Evolutionary conservation across 257 asterid species (phyloP).

Genomic region (Knoxia roxburghii): DNA sequence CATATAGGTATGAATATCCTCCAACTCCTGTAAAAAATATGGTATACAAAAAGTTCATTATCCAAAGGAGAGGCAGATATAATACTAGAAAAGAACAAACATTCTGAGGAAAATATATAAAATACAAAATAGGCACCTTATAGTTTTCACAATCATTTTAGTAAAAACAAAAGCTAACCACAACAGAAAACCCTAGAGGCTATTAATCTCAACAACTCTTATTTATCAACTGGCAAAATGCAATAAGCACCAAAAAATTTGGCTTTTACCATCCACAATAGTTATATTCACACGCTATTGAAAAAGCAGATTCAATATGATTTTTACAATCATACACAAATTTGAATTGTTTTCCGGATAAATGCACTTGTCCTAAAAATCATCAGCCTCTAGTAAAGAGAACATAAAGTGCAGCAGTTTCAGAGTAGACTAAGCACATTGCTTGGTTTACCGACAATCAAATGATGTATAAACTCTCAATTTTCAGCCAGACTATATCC

Average conservation of each 20-base stretch:
- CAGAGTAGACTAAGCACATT: too few species aligned
- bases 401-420: too few species aligned
- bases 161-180: neutral
- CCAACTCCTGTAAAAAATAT: slow-evolving; percentile 67
- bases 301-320: too few species aligned
- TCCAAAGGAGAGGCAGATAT: neutral
- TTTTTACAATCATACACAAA: too few species aligned
- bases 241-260: too few species aligned
- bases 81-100: neutral
- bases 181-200: neutral
- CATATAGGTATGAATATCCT: slow-evolving; percentile 72
- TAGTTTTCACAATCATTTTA: neutral
- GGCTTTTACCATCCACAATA: neutral
- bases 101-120: neutral
- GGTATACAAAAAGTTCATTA: neutral
- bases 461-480: too few species aligned
- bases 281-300: too few species aligned
- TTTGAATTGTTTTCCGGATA: too few species aligned
- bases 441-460: too few species aligned
- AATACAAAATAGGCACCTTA: neutral
- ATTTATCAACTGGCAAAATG: neutral
- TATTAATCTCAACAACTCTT: neutral
- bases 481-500: too few species aligned
- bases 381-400: too few species aligned
- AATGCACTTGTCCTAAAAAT: too few species aligned